Evolutionary conservation across 169 alveolate genomes (phyloP).

Genomic region (Plasmodium yoelii): DNA sequence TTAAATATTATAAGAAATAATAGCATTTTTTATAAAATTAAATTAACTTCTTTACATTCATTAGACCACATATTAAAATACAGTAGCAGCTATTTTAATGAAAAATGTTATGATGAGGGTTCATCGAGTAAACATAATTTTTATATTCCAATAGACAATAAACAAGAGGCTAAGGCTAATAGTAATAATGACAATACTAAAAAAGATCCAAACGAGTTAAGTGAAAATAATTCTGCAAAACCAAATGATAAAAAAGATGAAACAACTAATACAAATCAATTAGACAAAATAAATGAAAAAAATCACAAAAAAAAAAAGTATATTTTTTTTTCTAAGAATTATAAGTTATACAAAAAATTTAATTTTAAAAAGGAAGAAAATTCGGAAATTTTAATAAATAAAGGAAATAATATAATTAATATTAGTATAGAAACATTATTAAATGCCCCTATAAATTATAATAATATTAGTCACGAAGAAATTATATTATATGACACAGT

Average conservation of each 20-base stretch:
- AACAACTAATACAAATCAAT: not conserved
- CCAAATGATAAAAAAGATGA: constrained; percentile 35
- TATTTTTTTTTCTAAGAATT: constrained; percentile 48
- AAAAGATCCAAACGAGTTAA: not conserved
- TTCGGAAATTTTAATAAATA: constrained; percentile 28
- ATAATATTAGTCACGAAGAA: constrained; percentile 70
- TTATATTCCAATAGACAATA: constrained; percentile 15
- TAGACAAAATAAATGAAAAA: constrained; percentile 62
- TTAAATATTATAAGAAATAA: constrained; percentile 74
- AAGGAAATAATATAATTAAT: constrained; percentile 73
- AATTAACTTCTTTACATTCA: constrained; percentile 62
- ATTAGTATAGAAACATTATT: constrained; percentile 73
- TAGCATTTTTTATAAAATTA: constrained; percentile 68
- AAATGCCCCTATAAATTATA: constrained; percentile 63
- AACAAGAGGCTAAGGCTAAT: constrained; percentile 1
- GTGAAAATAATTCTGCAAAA: constrained; percentile 18
- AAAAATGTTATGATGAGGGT: constrained; percentile 5
- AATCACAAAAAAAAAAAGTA: constrained; percentile 44
- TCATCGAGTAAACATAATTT: constrained; percentile 9
- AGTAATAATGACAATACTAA: not conserved
- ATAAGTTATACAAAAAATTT: constrained; percentile 33
- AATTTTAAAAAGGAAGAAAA: constrained; percentile 41
- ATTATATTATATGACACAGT: constrained; percentile 52
- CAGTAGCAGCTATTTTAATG: constrained; percentile 43
- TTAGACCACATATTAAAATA: constrained; percentile 69